These are phyloP conservation scores for Monosporascus sp. DNA, from an alignment of 2,329 filamentous ascomycete genomes.

Conservation along the genomic window DNA sequence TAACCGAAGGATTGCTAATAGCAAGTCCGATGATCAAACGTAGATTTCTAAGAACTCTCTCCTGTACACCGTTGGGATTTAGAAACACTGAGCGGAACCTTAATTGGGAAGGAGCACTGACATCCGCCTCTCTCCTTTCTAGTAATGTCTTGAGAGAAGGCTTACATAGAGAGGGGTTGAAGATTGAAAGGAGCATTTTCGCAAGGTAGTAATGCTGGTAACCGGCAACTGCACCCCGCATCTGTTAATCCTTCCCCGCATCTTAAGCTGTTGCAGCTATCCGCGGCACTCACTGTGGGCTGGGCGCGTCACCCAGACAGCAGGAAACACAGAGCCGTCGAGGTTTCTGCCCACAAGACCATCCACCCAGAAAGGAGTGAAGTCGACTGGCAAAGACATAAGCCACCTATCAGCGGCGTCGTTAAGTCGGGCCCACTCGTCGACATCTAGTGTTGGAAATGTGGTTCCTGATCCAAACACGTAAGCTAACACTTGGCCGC, in stretches of 20 bases:
- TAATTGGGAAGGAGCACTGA: background rate
- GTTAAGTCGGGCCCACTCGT: background rate
- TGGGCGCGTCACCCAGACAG: constrained; percentile 1
- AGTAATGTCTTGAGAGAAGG: background rate
- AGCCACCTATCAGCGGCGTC: constrained; percentile 11
- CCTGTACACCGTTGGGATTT: constrained; percentile 36
- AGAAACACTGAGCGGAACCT: constrained; percentile 10
- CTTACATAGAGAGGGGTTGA: constrained; percentile 1
- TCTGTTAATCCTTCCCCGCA: background rate
- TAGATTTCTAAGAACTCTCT: constrained; percentile 15
- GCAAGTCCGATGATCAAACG: constrained; percentile 18
- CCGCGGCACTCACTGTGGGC: background rate
- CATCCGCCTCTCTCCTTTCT: constrained; percentile 1
- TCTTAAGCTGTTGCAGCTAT: background rate
- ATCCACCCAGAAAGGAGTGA: constrained; percentile 11
- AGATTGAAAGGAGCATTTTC: constrained; percentile 3
- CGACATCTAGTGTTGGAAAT: constrained; percentile 8
- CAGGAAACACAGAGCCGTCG: constrained; percentile 21
- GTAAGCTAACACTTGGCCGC: constrained; percentile 25
- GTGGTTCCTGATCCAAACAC: constrained; percentile 25
- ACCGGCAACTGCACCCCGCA: background rate
- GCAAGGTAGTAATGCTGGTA: constrained; percentile 4
- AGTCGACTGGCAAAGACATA: constrained; percentile 11
- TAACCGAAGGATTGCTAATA: constrained; percentile 19
- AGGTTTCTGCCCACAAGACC: background rate